These are phyloP conservation scores for sunflower (Helianthus annuus) DNA, from an alignment of 129 eudicot species.

Conservation along the genomic window DNA sequence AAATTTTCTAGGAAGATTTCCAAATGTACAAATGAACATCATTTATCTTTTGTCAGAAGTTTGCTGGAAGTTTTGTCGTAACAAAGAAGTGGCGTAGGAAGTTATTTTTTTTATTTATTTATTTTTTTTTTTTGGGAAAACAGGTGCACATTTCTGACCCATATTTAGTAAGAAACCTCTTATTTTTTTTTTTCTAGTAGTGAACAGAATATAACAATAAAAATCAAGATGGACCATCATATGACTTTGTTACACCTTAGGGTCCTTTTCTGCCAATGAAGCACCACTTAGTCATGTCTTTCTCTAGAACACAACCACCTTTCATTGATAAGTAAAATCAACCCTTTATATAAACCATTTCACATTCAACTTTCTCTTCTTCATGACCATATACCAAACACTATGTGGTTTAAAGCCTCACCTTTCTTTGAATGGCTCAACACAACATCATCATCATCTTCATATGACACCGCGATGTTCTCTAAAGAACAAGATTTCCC, in stretches of 20 bases:
- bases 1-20: no score
- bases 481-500: slow-evolving; percentile 41
- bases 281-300: slow-evolving; percentile 20
- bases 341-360: slow-evolving; percentile 30
- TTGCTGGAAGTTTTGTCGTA: no score
- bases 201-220: not conserved
- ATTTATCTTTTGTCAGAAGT: no score
- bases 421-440: slow-evolving; percentile 80
- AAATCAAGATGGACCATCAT: slow-evolving; percentile 25
- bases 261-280: slow-evolving; percentile 23
- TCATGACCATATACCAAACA: slow-evolving; percentile 34
- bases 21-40: no score
- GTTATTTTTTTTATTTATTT: no score
- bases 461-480: slow-evolving; percentile 43
- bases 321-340: slow-evolving; percentile 38
- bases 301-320: slow-evolving; percentile 32
- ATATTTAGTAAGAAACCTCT: no score
- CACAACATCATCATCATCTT: slow-evolving; percentile 41
- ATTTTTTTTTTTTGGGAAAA: no score
- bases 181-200: not conserved
- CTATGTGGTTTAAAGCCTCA: slow-evolving; percentile 54
- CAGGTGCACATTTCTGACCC: no score
- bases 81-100: no score
- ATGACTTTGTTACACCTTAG: slow-evolving; percentile 26
- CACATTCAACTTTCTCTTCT: slow-evolving; percentile 17